Evolutionary conservation across 2,329 filamentous ascomycete genomes (phyloP).

Genomic region (Microcyclospora tardicrescens): DNA sequence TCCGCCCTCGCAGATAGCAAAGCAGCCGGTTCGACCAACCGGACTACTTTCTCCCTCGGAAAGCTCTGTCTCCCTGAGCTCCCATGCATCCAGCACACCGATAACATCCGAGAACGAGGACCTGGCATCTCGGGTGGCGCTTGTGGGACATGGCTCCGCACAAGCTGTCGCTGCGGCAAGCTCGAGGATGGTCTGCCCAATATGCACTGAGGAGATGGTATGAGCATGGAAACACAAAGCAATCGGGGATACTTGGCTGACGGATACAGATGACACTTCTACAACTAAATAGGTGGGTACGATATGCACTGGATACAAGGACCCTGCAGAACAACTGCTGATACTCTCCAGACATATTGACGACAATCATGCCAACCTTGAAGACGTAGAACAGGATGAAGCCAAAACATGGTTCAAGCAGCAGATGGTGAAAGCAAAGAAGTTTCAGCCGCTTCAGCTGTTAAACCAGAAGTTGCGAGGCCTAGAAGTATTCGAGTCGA

Average conservation of each 20-base stretch:
- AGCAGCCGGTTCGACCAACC: constrained; percentile 23
- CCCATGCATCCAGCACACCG: constrained; percentile 59
- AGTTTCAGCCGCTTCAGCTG: constrained; percentile 79
- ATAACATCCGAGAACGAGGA: constrained; percentile 63
- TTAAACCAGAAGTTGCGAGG: constrained; percentile 90
- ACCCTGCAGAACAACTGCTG: too few species aligned
- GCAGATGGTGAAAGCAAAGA: constrained; percentile 84
- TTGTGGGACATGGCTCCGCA: constrained; percentile 46
- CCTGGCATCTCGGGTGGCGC: constrained; percentile 65
- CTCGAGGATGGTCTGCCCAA: constrained; percentile 77
- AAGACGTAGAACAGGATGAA: constrained; percentile 79
- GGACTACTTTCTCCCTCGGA: constrained; percentile 47
- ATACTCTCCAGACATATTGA: constrained; percentile 53
- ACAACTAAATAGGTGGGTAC: constrained; percentile 64
- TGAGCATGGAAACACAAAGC: neutral
- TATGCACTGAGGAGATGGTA: constrained; percentile 97
- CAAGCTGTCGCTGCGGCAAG: constrained; percentile 45
- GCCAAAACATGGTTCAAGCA: constrained; percentile 96
- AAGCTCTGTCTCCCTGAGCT: constrained; percentile 67
- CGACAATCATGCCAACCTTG: constrained; percentile 78
- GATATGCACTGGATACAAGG: neutral
- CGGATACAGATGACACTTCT: constrained; percentile 63
- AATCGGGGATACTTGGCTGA: constrained; percentile 12
- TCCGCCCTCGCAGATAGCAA: constrained; percentile 17
- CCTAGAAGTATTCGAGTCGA: constrained; percentile 86